Conservation (phyloP, 2,329 filamentous ascomycete genomes). For the Lasiodiplodia gonubiensis region DNA sequence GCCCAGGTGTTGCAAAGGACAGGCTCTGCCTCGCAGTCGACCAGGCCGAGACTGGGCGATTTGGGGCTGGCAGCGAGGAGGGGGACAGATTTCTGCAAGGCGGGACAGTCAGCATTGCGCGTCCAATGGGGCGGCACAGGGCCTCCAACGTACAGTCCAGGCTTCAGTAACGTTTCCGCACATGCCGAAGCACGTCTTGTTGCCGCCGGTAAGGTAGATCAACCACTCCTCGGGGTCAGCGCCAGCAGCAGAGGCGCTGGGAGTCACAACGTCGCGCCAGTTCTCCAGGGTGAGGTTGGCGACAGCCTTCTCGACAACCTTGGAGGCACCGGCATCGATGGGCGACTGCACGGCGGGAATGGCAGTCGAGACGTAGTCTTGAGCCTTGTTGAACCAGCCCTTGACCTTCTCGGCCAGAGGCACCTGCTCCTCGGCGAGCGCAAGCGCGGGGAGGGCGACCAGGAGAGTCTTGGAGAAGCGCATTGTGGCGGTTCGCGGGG, state of each 20-base stretch:
- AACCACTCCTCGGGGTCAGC: slow-evolving; percentile 75
- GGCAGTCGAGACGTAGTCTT: slow-evolving; percentile 60
- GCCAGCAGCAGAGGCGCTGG: slow-evolving; percentile 63
- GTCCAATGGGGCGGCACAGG: not conserved
- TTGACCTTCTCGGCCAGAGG: slow-evolving; percentile 67
- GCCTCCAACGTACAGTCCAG: slow-evolving; percentile 52
- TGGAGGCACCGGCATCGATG: slow-evolving; percentile 56
- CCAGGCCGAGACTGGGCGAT: slow-evolving; percentile 69
- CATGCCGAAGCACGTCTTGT: slow-evolving; percentile 77
- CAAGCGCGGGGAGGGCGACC: slow-evolving; percentile 58
- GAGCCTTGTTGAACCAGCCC: slow-evolving; percentile 61
- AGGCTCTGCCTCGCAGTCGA: slow-evolving; percentile 77
- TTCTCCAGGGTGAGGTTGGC: slow-evolving; percentile 69
- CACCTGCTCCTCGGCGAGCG: slow-evolving; percentile 61
- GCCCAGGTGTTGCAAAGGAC: slow-evolving; percentile 79
- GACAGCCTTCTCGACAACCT: slow-evolving; percentile 59
- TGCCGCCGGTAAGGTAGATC: slow-evolving; percentile 74
- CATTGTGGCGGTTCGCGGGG: slow-evolving; percentile 19
- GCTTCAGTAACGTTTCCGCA: slow-evolving; percentile 69
- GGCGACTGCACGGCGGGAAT: slow-evolving; percentile 48
- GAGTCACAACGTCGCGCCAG: slow-evolving; percentile 72
- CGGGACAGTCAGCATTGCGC: not conserved
- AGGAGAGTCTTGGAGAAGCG: slow-evolving; percentile 48
- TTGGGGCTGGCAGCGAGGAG: slow-evolving; percentile 66
- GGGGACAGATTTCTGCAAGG: slow-evolving; percentile 63